phyloP scores from a whole-genome alignment of 768 basidiomycete species.

The Lentinula detonsa region DNA sequence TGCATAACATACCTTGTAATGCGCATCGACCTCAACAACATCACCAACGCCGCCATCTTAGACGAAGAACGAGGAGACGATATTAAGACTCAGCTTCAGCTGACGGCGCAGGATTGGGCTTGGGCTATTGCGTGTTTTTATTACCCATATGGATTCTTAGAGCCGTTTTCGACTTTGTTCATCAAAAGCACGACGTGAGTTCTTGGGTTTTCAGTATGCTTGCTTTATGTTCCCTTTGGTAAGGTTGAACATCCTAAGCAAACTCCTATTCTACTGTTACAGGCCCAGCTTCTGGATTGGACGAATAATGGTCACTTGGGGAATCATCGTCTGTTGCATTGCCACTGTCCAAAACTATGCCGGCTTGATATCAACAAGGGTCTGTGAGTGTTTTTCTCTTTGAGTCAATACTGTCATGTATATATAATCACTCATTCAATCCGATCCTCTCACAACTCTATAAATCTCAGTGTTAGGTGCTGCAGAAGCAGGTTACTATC shows the following conservation, averaged over 20 bases:
- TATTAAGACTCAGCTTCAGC: slow-evolving; percentile 13
- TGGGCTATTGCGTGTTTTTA: slow-evolving; percentile 17
- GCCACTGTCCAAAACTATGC: slow-evolving; percentile 13
- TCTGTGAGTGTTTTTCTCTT: slow-evolving; percentile 8
- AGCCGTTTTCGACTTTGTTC: slow-evolving; percentile 14
- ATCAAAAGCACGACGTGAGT: slow-evolving; percentile 14
- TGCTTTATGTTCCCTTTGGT: too few species aligned
- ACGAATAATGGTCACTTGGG: slow-evolving; percentile 16
- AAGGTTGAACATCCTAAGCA: too few species aligned
- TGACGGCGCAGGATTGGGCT: slow-evolving; percentile 16
- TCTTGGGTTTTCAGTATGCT: not conserved
- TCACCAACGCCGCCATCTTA: slow-evolving; percentile 16
- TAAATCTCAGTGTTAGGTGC: slow-evolving; percentile 7
- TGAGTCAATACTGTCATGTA: not conserved
- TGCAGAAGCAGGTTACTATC: slow-evolving; percentile 15
- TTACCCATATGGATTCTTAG: slow-evolving; percentile 15
- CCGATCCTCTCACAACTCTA: not conserved
- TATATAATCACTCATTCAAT: not conserved
- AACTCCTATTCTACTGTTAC: not conserved
- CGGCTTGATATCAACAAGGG: slow-evolving; percentile 13
- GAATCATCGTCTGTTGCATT: slow-evolving; percentile 14
- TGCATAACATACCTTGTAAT: slow-evolving; percentile 14
- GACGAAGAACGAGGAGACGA: slow-evolving; percentile 14
- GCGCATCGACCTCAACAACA: slow-evolving; percentile 17
- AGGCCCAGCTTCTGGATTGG: slow-evolving; percentile 6